phyloP scores from a whole-genome alignment of 768 basidiomycete species.

The Mycena maculata region DNA sequence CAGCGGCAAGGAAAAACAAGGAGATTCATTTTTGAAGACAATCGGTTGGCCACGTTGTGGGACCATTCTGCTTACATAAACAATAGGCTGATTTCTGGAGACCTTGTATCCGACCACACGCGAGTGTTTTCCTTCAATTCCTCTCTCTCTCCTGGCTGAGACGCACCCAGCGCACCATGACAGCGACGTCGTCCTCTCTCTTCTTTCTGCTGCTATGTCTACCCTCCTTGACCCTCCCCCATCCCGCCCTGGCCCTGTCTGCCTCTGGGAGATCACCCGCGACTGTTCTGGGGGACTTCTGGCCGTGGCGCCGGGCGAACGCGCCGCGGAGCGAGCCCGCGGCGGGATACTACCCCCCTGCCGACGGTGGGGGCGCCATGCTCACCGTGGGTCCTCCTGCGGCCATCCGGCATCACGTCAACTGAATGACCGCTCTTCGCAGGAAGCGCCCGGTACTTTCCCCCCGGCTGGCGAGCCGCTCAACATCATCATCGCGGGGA shows the following conservation, averaged over 20 bases:
- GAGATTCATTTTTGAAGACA: not conserved
- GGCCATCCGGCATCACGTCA: not conserved
- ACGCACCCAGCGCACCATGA: not conserved
- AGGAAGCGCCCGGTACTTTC: conserved; percentile 69
- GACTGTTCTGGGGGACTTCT: conserved; percentile 6
- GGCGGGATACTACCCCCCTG: conserved; percentile 71
- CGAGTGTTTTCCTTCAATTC: not conserved
- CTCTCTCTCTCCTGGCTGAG: not conserved
- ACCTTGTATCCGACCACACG: not conserved
- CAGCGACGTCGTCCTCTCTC: conserved; percentile 15
- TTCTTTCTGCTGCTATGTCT: conserved; percentile 37
- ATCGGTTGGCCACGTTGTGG: no score
- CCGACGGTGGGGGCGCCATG: conserved; percentile 69
- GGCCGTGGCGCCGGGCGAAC: conserved; percentile 29
- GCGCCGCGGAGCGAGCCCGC: conserved; percentile 55
- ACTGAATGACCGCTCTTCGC: not conserved
- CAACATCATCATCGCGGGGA: conserved; percentile 82
- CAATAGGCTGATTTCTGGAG: conserved; percentile 14
- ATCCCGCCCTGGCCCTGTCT: not conserved
- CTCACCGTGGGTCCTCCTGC: conserved; percentile 67
- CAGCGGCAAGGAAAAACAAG: not conserved
- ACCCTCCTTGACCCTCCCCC: conserved; percentile 32
- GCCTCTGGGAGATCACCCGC: conserved; percentile 3
- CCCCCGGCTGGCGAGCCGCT: conserved; percentile 87
- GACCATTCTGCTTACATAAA: conserved; percentile 17